Evolutionary conservation across 108 stramenopile species (phyloP), one percentile per base, ranked within the genome.

Genomic region (Fragilaria radians): DNA sequence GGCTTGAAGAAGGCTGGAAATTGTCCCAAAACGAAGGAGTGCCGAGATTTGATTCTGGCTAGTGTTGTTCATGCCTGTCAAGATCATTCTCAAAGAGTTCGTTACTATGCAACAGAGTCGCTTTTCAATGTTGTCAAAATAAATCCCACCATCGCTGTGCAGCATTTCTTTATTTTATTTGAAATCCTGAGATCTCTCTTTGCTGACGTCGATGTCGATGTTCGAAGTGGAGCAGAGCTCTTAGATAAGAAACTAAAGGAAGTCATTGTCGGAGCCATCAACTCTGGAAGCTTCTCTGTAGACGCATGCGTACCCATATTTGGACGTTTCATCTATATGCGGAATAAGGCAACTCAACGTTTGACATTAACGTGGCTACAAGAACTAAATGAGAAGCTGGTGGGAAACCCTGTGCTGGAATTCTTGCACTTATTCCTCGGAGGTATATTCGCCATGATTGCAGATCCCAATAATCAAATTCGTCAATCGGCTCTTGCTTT

Each of bases 11-110:
- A 87, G 71, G 85, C 85, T 5, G 77, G 78, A 27, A 82, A 73
- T 19, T 59, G 51, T 24, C 23, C 28, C 18, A 30, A 33, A 11
- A 62, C 45, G 25, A 26, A 32, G 53, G 82, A 83, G 59, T 83
- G 82, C 47, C 73, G 68, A 14, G 82, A 83, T 68, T 70, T 92
- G 63, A 92, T 92, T 48, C 65, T 92, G 57, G 91, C 87, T 14
- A 84, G 80, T 59, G 87, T 92, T 11, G 91, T 93, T 0, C 91
- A 89, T 69, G 85, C 84, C 18, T 92, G 91, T 84, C 87, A 89
- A 56, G 86, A 89, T 72, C 87, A 93, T 76, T 77, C 75, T 0
- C 88, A 93, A 58, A 79, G 91, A 25, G 91, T 93, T 9, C 65
- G 91, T 11, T 93, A 93, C 61, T 93, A 93, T 68, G 88, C 91